Percentiles rank a stretch among this genome's conserved stretches.
phyloP scores from a whole-genome alignment of 1,284 basidiomycete genomes.

The Schizopora paradoxa region DNA sequence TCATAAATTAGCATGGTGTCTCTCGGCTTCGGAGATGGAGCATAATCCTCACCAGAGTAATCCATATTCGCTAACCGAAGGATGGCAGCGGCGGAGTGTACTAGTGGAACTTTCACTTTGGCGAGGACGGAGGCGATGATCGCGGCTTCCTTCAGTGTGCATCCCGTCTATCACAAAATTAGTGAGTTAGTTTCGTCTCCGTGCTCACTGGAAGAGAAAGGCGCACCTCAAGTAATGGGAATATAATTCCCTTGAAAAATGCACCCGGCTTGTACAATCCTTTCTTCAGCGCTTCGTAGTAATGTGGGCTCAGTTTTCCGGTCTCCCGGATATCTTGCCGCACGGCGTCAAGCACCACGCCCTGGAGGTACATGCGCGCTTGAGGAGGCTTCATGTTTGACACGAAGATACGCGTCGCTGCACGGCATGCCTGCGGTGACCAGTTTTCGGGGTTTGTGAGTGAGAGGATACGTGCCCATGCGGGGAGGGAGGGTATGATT shows the following conservation, averaged over 20 bases:
- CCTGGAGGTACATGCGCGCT: constrained; percentile 91
- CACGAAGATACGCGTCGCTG: constrained; percentile 93
- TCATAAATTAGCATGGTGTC: neutral
- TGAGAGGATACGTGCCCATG: constrained; percentile 95
- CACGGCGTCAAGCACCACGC: constrained; percentile 88
- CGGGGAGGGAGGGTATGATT: constrained; percentile 92
- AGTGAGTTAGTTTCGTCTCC: neutral
- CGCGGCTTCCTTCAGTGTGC: constrained; percentile 92
- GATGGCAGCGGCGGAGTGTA: constrained; percentile 95
- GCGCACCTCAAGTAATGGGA: constrained; percentile 88
- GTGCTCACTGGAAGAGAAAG: neutral
- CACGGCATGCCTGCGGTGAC: constrained; percentile 93
- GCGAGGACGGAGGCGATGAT: constrained; percentile 91
- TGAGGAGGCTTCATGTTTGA: constrained; percentile 96
- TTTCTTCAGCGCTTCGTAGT: constrained; percentile 90
- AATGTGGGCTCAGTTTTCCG: constrained; percentile 89
- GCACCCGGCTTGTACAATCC: constrained; percentile 95
- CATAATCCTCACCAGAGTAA: constrained; percentile 78
- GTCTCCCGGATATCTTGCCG: constrained; percentile 85
- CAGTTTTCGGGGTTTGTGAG: constrained; percentile 90
- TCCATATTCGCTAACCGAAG: constrained; percentile 95
- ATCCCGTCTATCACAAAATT: constrained; percentile 52
- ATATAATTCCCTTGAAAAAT: constrained; percentile 98
- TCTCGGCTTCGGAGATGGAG: too few relatives aligned
- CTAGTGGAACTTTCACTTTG: constrained; percentile 89